A percentile compares a stretch with the other conserved stretches of the same genome.
Conservation (phyloP, 306 rosid species). For the Vicia sativa region DNA sequence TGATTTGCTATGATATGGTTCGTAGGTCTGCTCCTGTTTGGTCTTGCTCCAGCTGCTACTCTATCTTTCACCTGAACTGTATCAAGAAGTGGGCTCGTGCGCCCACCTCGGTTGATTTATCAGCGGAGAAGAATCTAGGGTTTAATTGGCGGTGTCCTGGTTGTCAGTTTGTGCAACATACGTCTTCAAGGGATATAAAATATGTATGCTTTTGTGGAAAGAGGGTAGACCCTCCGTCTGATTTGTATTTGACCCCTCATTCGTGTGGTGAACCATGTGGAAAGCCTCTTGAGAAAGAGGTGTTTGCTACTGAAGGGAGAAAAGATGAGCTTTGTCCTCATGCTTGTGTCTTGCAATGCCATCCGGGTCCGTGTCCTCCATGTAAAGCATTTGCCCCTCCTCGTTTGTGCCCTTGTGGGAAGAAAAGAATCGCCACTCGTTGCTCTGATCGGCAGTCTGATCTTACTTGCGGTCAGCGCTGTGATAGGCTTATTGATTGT, state of each 20-base stretch:
- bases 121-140: slow-evolving; percentile 77
- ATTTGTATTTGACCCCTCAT: slow-evolving; percentile 89
- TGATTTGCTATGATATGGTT: slow-evolving; percentile 93
- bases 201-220: slow-evolving; percentile 87
- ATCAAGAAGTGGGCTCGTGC: slow-evolving; percentile 95
- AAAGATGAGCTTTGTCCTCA: slow-evolving; percentile 85
- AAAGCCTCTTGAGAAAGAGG: slow-evolving; percentile 75
- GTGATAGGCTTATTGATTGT: slow-evolving; percentile 81
- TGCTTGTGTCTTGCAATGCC: slow-evolving; percentile 93
- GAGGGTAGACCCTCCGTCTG: slow-evolving; percentile 89
- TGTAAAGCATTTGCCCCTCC: slow-evolving; percentile 92
- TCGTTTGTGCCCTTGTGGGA: slow-evolving; percentile 82
- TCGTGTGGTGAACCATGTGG: slow-evolving; percentile 95
- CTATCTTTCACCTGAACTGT: slow-evolving; percentile 82
- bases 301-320: slow-evolving; percentile 48
- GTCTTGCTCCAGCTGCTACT: slow-evolving; percentile 90
- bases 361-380: slow-evolving; percentile 98
- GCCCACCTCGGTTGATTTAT: slow-evolving; percentile 74
- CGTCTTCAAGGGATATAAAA: slow-evolving; percentile 71
- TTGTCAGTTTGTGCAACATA: slow-evolving; percentile 85
- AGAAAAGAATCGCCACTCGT: slow-evolving; percentile 76
- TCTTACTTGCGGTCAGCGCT: slow-evolving; percentile 79
- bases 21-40: slow-evolving; percentile 82
- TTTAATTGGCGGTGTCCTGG: slow-evolving; percentile 98
- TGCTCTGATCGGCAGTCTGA: slow-evolving; percentile 80